These are phyloP conservation scores for Lepidopterella palustris DNA, from an alignment of 495 filamentous ascomycete species.

Conservation along the genomic window DNA sequence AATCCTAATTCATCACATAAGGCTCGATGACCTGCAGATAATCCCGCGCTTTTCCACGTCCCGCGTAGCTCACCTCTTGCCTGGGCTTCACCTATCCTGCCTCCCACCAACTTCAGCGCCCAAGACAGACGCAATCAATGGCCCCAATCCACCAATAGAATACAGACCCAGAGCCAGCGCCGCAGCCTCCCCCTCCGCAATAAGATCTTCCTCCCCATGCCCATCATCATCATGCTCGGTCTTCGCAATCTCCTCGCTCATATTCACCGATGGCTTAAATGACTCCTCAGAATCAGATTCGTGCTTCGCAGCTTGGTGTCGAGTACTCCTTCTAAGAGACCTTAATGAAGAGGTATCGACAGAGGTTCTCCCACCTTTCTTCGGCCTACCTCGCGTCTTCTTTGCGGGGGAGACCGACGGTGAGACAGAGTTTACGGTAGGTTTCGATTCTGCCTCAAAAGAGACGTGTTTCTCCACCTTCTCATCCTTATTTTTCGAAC, in stretches of 20 bases:
- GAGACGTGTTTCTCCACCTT: conserved; percentile 22
- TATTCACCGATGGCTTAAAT: conserved; percentile 9
- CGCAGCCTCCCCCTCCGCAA: conserved; percentile 19
- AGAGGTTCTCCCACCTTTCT: conserved; percentile 11
- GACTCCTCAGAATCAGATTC: conserved; percentile 17
- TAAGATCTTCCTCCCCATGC: conserved; percentile 10
- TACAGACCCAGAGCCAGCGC: conserved; percentile 17
- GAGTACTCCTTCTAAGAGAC: conserved; percentile 10
- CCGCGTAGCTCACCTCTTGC: no score
- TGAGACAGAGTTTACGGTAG: background rate
- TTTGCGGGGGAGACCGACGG: conserved; percentile 13
- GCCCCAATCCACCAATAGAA: conserved; percentile 19
- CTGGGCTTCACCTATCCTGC: background rate
- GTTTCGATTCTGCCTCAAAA: conserved; percentile 7
- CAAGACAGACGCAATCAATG: conserved; percentile 4
- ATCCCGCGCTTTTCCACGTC: no score
- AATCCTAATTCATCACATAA: no score
- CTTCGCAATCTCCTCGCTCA: conserved; percentile 5
- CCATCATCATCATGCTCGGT: conserved; percentile 16
- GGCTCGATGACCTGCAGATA: no score
- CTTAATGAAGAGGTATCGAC: background rate
- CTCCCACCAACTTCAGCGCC: background rate
- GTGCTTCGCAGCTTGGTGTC: conserved; percentile 12
- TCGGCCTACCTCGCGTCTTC: conserved; percentile 19
- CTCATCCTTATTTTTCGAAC: background rate